phyloP scores from a whole-genome alignment of 2,329 filamentous ascomycete species.

The Cordyceps javanica region DNA sequence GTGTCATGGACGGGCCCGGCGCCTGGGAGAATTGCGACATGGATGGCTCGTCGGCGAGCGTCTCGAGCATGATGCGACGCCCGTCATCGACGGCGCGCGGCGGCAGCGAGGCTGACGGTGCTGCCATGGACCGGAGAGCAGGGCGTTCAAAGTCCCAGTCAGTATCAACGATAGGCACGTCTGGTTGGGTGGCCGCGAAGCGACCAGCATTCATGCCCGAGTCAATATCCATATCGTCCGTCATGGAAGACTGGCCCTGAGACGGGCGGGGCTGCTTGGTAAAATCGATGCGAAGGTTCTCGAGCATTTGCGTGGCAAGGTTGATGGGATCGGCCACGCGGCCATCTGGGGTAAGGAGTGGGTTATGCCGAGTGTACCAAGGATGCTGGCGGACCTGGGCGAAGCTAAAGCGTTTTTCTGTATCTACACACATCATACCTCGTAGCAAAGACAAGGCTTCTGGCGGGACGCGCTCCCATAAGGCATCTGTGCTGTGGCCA shows the following conservation, averaged over 20 bases:
- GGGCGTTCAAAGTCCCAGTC: constrained; percentile 87
- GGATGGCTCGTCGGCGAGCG: constrained; percentile 78
- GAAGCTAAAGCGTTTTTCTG: constrained; percentile 72
- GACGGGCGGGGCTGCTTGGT: constrained; percentile 56
- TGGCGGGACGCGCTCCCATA: constrained; percentile 74
- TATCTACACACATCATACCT: constrained; percentile 86
- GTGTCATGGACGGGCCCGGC: constrained; percentile 70
- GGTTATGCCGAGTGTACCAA: constrained; percentile 85
- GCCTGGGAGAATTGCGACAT: constrained; percentile 78
- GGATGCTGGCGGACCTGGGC: constrained; percentile 83
- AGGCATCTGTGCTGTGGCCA: constrained; percentile 74
- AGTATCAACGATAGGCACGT: constrained; percentile 66
- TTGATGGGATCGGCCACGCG: constrained; percentile 70
- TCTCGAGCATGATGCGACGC: constrained; percentile 45
- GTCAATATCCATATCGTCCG: constrained; percentile 68
- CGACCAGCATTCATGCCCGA: constrained; percentile 35
- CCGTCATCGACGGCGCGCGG: constrained; percentile 24
- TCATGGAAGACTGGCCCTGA: constrained; percentile 25
- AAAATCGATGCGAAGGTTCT: constrained; percentile 85
- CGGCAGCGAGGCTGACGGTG: constrained; percentile 30
- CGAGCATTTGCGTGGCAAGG: constrained; percentile 92
- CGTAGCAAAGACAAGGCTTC: constrained; percentile 75
- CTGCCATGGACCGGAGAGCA: constrained; percentile 45
- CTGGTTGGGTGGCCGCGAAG: constrained; percentile 80
- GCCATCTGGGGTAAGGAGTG: constrained; percentile 67